These are phyloP conservation scores for Hanseniaspora singularis DNA, from an alignment of 805 yeast genomes.

Conservation along the genomic window DNA sequence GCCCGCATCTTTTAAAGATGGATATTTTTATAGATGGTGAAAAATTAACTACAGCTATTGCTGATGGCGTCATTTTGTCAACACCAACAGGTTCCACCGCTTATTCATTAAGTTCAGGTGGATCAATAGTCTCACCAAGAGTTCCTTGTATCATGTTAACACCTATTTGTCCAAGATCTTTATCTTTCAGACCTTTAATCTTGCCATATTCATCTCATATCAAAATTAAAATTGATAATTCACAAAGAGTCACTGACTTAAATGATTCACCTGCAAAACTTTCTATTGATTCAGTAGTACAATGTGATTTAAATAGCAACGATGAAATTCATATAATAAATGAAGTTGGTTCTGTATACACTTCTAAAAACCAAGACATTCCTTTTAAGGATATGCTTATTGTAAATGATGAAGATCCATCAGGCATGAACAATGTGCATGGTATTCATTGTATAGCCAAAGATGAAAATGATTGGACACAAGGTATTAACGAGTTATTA, in stretches of 20 bases:
- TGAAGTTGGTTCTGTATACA: constrained; percentile 50
- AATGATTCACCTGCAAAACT: constrained; percentile 31
- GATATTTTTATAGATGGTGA: constrained; percentile 80
- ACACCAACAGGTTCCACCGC: constrained; percentile 97
- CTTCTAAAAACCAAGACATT: constrained; percentile 42
- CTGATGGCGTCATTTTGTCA: constrained; percentile 75
- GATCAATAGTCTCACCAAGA: constrained; percentile 81
- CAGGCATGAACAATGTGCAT: constrained; percentile 24
- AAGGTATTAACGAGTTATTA: constrained; percentile 71
- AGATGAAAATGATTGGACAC: constrained; percentile 81
- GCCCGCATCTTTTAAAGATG: constrained; percentile 71
- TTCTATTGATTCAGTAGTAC: constrained; percentile 75
- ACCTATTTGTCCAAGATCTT: constrained; percentile 83
- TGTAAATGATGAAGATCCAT: background rate
- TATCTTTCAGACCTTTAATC: constrained; percentile 79
- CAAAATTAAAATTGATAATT: constrained; percentile 39
- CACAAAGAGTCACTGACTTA: constrained; percentile 28
- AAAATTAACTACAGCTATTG: constrained; percentile 77
- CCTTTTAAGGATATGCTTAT: constrained; percentile 16
- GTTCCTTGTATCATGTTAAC: constrained; percentile 74
- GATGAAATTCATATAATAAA: constrained; percentile 67
- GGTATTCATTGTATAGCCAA: constrained; percentile 86
- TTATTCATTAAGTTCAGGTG: constrained; percentile 79
- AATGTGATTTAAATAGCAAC: constrained; percentile 53
- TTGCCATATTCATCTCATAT: constrained; percentile 71